A percentile compares a stretch with the other conserved stretches of the same genome.
phyloP scores from a whole-genome alignment of 805 yeast species.

The Metschnikowia gelsemii region DNA sequence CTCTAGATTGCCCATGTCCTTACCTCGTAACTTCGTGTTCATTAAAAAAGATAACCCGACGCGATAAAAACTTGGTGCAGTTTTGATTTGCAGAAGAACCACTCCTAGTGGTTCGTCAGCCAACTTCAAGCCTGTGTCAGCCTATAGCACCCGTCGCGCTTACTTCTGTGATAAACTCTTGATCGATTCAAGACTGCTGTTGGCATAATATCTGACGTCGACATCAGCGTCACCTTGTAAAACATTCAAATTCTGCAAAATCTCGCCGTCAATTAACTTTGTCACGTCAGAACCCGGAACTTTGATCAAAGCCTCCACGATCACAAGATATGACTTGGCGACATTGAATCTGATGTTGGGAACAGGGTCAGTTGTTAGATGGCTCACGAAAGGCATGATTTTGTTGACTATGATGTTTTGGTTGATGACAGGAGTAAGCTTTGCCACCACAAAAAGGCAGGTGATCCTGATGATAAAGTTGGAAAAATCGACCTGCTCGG shows the following conservation, averaged over 20 bases:
- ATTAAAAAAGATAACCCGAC: no score
- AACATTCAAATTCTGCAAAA: slow-evolving; percentile 63
- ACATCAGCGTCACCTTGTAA: slow-evolving; percentile 73
- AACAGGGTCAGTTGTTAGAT: slow-evolving; percentile 73
- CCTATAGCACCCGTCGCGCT: neutral
- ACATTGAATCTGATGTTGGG: slow-evolving; percentile 95
- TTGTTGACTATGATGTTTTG: slow-evolving; percentile 55
- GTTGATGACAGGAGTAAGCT: slow-evolving; percentile 69
- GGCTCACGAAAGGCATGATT: slow-evolving; percentile 76
- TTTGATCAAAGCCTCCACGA: slow-evolving; percentile 52
- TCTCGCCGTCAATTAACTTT: slow-evolving; percentile 39
- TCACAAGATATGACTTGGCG: slow-evolving; percentile 74
- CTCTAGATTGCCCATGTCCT: neutral
- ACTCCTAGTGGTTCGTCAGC: neutral
- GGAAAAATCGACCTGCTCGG: slow-evolving; percentile 46
- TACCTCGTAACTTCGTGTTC: no score
- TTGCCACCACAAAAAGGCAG: slow-evolving; percentile 82
- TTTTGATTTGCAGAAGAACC: no score
- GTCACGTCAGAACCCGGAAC: slow-evolving; percentile 21
- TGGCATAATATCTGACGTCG: slow-evolving; percentile 87
- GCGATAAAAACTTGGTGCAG: no score
- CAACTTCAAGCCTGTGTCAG: no score
- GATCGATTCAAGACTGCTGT: slow-evolving; percentile 50
- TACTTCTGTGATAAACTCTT: slow-evolving; percentile 16
- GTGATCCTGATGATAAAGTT: slow-evolving; percentile 93